Percentiles rank a stretch among this genome's conserved stretches.
These are phyloP conservation scores for Calcarisporium arbuscula DNA, from an alignment of 2,329 filamentous ascomycete genomes.

Conservation along the genomic window DNA sequence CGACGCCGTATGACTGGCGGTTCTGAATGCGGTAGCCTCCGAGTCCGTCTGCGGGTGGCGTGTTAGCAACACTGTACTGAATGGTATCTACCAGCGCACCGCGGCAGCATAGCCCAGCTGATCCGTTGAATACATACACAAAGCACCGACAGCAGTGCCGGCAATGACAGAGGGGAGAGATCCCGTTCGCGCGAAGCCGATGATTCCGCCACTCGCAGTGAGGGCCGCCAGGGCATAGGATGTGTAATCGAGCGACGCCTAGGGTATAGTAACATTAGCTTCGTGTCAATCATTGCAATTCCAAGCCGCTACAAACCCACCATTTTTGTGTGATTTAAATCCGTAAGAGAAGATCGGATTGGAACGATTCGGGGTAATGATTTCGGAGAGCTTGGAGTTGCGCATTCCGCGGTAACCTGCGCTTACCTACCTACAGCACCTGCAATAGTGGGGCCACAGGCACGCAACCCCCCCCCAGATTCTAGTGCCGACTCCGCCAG, in stretches of 20 bases:
- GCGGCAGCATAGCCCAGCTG: conserved; percentile 6
- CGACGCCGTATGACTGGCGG: conserved; percentile 72
- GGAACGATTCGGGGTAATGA: too few species aligned
- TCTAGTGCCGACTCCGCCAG: conserved; percentile 1
- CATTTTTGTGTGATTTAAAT: too few species aligned
- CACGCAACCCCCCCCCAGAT: conserved; percentile 10
- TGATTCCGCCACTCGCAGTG: conserved; percentile 80
- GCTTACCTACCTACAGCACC: not conserved
- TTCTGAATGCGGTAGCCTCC: conserved; percentile 76
- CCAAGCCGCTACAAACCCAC: too few species aligned
- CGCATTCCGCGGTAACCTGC: conserved; percentile 1
- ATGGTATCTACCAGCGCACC: not conserved
- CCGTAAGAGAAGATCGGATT: too few species aligned
- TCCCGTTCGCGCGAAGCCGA: conserved; percentile 77
- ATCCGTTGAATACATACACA: conserved; percentile 41
- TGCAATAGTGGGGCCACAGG: conserved; percentile 5
- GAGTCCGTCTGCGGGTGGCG: conserved; percentile 55
- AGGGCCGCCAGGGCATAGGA: conserved; percentile 75
- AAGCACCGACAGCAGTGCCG: conserved; percentile 70
- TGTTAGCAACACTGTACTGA: not conserved
- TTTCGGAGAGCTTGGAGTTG: conserved; percentile 2
- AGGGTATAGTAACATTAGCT: conserved; percentile 2
- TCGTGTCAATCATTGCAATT: too few species aligned
- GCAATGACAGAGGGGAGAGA: conserved; percentile 84
- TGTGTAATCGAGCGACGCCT: conserved; percentile 39